Base-by-base conservation (phyloP, 1,139 yeast species). In the Magnusiomyces magnusii region DNA sequence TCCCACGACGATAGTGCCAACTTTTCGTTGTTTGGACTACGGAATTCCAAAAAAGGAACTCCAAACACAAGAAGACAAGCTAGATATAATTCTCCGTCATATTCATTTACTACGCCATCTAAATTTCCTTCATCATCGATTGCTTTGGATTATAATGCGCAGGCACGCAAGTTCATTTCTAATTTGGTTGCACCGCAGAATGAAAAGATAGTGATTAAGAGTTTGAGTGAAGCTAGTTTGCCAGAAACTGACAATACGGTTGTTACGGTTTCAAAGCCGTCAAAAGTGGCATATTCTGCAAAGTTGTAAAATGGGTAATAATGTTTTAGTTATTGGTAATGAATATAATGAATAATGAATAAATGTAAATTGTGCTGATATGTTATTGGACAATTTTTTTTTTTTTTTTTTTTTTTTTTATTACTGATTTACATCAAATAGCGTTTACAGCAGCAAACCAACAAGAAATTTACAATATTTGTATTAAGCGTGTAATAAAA, bases 211-310 rank as follows among this genome's bases (percentile, higher is more conserved):
- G 34, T 51, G 15, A 51, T 51, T n/a, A 27, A 51, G 34, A 51
- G 54, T 21, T 13, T 51, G 31, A 51, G 36, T 34, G 47, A 51
- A 19, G 54, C 54, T 13, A 36, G 47, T 17, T n/a, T 23, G 34
- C 54, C 54, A 13, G 54, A 36, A 36, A 39, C 27, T 39, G 54
- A 51, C 23, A 39, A 51, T 17, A 39, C 54, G 7, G 31, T 34
- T 2, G 54, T 51, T 3, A 36, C 47, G 2, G 54, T 51, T 31
- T 51, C 54, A 13, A 19, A 31, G 31, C 54, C 54, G 2, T 36
- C 47, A 23, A 51, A 51, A 39, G 44, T 39, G 27, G n/a, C 23
- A 3, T 50, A n/a, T 28, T 31, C 53, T 15, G 51, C 51, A 13
- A 47, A 47, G 15, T 27, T 47, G 5, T 47, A 47, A 27, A 24